Base-by-base conservation (phyloP, 2,329 filamentous ascomycete genomes). In the Trichophyton rubrum region DNA sequence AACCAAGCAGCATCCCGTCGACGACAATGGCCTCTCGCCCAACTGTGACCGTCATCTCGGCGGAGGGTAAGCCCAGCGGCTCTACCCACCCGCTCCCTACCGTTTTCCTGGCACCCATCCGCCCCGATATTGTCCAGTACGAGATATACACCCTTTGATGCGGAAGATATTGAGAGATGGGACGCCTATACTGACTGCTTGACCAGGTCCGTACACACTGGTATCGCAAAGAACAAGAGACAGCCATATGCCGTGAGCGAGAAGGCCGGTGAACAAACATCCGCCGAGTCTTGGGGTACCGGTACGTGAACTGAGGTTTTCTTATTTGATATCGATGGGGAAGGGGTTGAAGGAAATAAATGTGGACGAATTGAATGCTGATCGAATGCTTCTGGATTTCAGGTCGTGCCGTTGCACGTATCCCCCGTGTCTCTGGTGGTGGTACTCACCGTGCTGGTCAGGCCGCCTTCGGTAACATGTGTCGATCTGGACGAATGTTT, bases 401-500 rank as follows among this genome's bases (percentile, higher is more conserved):
- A 96, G 90, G 91, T 83, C 93, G 93, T 81, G 93, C 93, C 80
- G 93, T 99, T 76, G 95, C 93, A 79, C 93, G 93, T 97, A 99
- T 99, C 75, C 93, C 95, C 75, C 93, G 93, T 96, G 93, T 99
- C 79, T 97, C 93, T 77, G 93, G 93, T 86, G 92, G 93, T 83
- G 93, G 93, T 90, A 99, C 93, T 78, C 93, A 99, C 87, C 92
- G 93, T 85, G 93, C 93, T 76, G 93, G 93, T 84, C 93, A 99
- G 85, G 93, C 93, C 79, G 93, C 93, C 72, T 99, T 97, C 80
- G 93, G 93, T 90, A 99, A 99, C 89, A 90, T 92, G 90, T 99
- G 93, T 84, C 91, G 93, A 79, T 96, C 92, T 77, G 93, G 95
- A 84, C 93, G 93, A 82, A 99, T 99, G 93, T 99, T 99, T 82